Percentiles rank a stretch among this genome's conserved stretches.
phyloP scores from a whole-genome alignment of 768 basidiomycete species.

The Rhizopogon vinicolor region DNA sequence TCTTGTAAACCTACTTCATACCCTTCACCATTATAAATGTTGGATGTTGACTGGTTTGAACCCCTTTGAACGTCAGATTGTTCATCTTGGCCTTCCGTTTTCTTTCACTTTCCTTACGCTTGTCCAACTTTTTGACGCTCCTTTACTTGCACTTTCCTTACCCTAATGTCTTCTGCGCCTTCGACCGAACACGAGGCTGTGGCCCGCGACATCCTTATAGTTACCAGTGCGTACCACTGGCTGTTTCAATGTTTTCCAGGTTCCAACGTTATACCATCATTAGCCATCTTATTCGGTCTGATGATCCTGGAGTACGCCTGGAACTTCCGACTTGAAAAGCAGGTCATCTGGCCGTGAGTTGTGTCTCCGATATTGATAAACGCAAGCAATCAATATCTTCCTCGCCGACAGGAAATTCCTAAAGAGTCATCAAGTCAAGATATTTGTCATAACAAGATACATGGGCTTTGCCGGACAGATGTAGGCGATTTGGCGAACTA shows the following conservation, averaged over 20 bases:
- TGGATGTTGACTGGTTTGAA: background rate
- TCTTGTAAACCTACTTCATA: background rate
- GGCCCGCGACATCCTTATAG: background rate
- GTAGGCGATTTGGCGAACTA: conserved; percentile 6
- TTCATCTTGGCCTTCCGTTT: no score
- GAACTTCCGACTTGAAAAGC: conserved; percentile 11
- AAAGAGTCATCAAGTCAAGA: background rate
- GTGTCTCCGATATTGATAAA: background rate
- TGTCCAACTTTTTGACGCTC: background rate
- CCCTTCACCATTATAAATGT: background rate
- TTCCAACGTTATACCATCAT: background rate
- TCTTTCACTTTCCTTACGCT: background rate
- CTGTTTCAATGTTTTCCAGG: background rate
- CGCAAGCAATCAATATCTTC: background rate
- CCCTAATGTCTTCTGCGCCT: no score
- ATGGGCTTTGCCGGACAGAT: conserved; percentile 12
- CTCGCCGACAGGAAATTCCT: background rate
- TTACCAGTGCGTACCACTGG: background rate
- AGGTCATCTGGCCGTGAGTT: conserved; percentile 19
- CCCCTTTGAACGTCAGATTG: background rate
- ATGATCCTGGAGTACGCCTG: conserved; percentile 14
- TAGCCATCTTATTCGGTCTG: conserved; percentile 4
- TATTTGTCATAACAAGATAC: conserved; percentile 12
- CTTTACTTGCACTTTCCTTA: background rate
- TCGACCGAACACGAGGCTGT: background rate